A percentile compares a stretch with the other conserved stretches of the same genome.
phyloP scores from a whole-genome alignment of 2,329 filamentous ascomycete genomes.

The Metarhizium humberi region DNA sequence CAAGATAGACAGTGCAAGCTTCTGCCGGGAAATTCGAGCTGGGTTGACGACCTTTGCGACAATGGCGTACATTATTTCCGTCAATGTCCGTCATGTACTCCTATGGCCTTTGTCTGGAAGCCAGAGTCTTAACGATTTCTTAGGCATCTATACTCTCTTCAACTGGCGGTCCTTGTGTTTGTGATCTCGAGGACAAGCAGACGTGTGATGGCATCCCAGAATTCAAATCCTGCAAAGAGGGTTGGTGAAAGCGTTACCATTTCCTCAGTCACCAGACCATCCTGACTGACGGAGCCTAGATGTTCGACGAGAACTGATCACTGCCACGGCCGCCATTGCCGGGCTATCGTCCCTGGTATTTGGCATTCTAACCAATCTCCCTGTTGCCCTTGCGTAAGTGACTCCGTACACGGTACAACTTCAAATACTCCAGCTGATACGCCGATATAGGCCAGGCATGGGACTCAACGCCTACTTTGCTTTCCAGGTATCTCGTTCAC shows the following conservation, averaged over 20 bases:
- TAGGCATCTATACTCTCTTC: constrained; percentile 60
- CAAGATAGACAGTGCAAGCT: constrained; percentile 58
- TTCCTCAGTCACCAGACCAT: background rate
- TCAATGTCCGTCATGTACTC: constrained; percentile 39
- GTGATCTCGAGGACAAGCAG: constrained; percentile 33
- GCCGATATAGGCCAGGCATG: constrained; percentile 49
- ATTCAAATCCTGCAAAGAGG: constrained; percentile 37
- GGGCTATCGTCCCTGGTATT: constrained; percentile 69
- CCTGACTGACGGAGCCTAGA: constrained; percentile 24
- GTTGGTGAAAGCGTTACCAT: constrained; percentile 15
- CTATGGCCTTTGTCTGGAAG: background rate
- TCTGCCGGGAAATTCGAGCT: constrained; percentile 70
- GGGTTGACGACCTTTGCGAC: constrained; percentile 73
- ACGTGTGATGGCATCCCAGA: constrained; percentile 38
- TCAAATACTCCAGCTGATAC: background rate
- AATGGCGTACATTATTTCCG: constrained; percentile 80
- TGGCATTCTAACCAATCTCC: constrained; percentile 73
- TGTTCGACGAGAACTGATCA: constrained; percentile 69
- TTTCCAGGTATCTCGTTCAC: constrained; percentile 35
- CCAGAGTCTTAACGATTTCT: background rate
- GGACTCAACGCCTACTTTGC: constrained; percentile 60
- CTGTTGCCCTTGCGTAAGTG: constrained; percentile 33
- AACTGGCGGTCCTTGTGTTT: constrained; percentile 69
- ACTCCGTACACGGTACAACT: background rate
- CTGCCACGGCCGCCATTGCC: constrained; percentile 71